A percentile compares a stretch with the other conserved stretches of the same genome.
phyloP scores from a whole-genome alignment of 257 asterid genomes.

The Petrea volubilis region DNA sequence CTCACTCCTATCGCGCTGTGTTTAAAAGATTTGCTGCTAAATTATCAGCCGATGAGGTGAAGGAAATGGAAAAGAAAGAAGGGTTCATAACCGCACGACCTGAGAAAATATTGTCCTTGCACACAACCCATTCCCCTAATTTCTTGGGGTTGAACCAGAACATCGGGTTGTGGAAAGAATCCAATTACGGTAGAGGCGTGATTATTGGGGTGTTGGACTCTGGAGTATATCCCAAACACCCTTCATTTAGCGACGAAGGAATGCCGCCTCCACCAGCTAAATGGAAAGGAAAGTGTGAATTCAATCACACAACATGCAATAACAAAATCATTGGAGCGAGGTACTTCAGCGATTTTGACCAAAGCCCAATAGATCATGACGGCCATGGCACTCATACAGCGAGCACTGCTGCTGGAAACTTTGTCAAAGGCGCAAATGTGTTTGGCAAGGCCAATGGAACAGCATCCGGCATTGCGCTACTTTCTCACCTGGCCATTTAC shows the following conservation, averaged over 20 bases:
- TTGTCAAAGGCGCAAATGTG: constrained; percentile 36
- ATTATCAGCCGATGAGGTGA: constrained; percentile 30
- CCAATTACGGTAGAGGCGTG: constrained; percentile 51
- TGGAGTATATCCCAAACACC: constrained; percentile 44
- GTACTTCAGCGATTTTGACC: not conserved
- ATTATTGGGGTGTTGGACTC: constrained; percentile 51
- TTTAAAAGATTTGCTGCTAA: constrained; percentile 38
- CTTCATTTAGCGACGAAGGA: constrained; percentile 48
- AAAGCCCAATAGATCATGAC: constrained; percentile 17
- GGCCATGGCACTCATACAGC: constrained; percentile 59
- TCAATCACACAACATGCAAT: constrained; percentile 33
- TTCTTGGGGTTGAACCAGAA: constrained; percentile 50
- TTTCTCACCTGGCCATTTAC: constrained; percentile 50
- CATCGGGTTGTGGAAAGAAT: constrained; percentile 45
- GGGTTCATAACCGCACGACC: constrained; percentile 25
- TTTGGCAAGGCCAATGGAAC: constrained; percentile 53
- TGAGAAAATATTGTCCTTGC: constrained; percentile 2
- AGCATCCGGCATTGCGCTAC: constrained; percentile 50
- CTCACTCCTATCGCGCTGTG: constrained; percentile 21
- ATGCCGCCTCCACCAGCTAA: constrained; percentile 52
- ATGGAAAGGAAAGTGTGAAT: constrained; percentile 52
- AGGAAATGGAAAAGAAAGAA: constrained; percentile 2
- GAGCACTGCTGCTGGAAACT: constrained; percentile 54
- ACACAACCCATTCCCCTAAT: constrained; percentile 35
- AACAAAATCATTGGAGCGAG: constrained; percentile 48